A percentile compares a stretch with the other conserved stretches of the same genome.
These are phyloP conservation scores for Phytophthora sansomeana DNA, from an alignment of 352 stramenopile genomes.

Conservation along the genomic window DNA sequence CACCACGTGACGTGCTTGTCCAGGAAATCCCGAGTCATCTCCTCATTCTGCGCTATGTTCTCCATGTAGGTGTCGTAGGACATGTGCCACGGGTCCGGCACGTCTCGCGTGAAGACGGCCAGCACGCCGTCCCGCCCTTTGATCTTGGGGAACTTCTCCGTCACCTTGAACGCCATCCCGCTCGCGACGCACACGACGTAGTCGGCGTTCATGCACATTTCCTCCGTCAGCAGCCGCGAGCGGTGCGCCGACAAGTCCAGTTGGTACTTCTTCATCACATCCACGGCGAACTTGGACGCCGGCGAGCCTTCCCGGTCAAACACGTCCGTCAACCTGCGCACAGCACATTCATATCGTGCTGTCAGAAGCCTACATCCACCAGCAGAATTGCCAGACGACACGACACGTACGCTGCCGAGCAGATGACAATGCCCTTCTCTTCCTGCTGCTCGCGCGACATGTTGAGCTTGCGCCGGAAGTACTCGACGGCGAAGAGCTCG, in stretches of 20 bases:
- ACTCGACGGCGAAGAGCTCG: conserved; percentile 82
- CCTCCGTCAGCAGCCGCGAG: conserved; percentile 70
- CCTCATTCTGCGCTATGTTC: conserved; percentile 77
- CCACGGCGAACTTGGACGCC: conserved; percentile 66
- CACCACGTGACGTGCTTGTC: conserved; percentile 63
- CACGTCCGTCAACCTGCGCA: conserved; percentile 67
- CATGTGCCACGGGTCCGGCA: conserved; percentile 87
- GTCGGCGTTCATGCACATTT: conserved; percentile 73
- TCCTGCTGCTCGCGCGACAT: conserved; percentile 79
- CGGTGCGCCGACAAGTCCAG: conserved; percentile 74
- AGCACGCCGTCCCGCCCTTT: conserved; percentile 67
- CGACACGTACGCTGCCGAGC: conserved; percentile 68
- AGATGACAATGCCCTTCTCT: conserved; percentile 70
- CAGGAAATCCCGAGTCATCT: conserved; percentile 81
- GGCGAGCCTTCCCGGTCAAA: conserved; percentile 74
- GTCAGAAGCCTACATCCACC: no score
- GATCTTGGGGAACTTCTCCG: conserved; percentile 68
- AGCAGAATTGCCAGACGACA: no score
- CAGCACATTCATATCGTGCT: neutral
- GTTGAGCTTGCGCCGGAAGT: conserved; percentile 72
- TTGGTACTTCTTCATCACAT: conserved; percentile 80
- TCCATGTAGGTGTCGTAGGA: conserved; percentile 86
- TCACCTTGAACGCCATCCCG: conserved; percentile 66
- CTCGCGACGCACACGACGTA: conserved; percentile 81
- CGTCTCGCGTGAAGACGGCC: conserved; percentile 63